Conservation (phyloP, 495 filamentous ascomycete genomes). For the Neurospora hispaniola region DNA sequence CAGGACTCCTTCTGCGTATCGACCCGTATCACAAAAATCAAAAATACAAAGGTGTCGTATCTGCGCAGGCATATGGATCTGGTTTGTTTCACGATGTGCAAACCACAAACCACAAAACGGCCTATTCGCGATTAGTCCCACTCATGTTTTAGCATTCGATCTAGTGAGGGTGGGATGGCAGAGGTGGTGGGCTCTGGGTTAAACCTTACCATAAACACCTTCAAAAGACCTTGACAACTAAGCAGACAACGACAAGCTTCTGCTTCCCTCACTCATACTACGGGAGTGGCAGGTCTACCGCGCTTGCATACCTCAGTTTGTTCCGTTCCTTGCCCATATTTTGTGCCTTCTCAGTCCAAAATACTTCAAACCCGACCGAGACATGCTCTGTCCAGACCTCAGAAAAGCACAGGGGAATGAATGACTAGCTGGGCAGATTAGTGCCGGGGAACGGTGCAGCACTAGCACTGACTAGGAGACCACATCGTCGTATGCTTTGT, state of each 20-base stretch:
- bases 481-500: neutral
- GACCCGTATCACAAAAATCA: neutral
- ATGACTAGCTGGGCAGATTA: neutral
- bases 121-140: neutral
- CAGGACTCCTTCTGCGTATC: neutral
- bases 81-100: neutral
- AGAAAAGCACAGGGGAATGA: neutral
- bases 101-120: neutral
- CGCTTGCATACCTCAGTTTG: neutral
- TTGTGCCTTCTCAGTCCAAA: neutral
- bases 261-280: neutral
- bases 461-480: neutral
- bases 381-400: neutral
- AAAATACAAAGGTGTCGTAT: neutral
- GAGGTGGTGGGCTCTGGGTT: neutral
- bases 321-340: neutral
- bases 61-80: neutral
- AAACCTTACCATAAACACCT: neutral
- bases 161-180: neutral
- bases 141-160: neutral
- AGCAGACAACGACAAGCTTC: neutral
- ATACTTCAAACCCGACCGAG: neutral
- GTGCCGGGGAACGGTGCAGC: neutral
- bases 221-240: neutral
- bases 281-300: neutral